These are phyloP conservation scores for Monosporascus ibericus DNA, from an alignment of 2,329 filamentous ascomycete species.

Conservation along the genomic window DNA sequence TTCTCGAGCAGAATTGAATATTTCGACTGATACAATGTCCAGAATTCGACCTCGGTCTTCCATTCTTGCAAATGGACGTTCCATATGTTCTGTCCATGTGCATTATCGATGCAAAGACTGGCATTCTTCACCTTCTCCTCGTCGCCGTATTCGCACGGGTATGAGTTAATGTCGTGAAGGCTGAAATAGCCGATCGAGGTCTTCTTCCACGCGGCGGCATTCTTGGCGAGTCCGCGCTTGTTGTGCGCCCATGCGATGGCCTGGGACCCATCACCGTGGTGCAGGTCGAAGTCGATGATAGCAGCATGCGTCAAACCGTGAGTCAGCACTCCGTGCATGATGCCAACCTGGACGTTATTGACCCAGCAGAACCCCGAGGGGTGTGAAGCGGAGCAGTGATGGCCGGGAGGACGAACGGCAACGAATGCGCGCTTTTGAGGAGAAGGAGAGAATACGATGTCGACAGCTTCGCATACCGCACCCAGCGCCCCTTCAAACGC, in stretches of 20 bases:
- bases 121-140: constrained; percentile 89
- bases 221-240: constrained; percentile 63
- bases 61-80: constrained; percentile 90
- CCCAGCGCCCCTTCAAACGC: constrained; percentile 89
- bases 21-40: constrained; percentile 74
- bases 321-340: constrained; percentile 78
- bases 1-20: constrained; percentile 77
- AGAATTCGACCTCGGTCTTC: constrained; percentile 79
- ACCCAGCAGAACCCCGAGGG: constrained; percentile 98
- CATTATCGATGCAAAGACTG: constrained; percentile 88
- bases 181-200: constrained; percentile 93
- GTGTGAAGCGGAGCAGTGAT: constrained; percentile 84
- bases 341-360: constrained; percentile 96
- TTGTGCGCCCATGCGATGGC: constrained; percentile 91
- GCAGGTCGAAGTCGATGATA: constrained; percentile 87
- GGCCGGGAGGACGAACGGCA: constrained; percentile 84
- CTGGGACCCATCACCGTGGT: constrained; percentile 94
- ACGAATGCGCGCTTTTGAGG: constrained; percentile 79
- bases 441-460: constrained; percentile 63
- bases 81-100: constrained; percentile 91
- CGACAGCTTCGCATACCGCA: constrained; percentile 88
- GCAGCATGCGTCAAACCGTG: constrained; percentile 90
- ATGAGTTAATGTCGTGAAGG: constrained; percentile 96
- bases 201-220: constrained; percentile 71
- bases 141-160: constrained; percentile 92